Conservation (phyloP, 805 yeast genomes). For the Myxozyma geophila region DNA sequence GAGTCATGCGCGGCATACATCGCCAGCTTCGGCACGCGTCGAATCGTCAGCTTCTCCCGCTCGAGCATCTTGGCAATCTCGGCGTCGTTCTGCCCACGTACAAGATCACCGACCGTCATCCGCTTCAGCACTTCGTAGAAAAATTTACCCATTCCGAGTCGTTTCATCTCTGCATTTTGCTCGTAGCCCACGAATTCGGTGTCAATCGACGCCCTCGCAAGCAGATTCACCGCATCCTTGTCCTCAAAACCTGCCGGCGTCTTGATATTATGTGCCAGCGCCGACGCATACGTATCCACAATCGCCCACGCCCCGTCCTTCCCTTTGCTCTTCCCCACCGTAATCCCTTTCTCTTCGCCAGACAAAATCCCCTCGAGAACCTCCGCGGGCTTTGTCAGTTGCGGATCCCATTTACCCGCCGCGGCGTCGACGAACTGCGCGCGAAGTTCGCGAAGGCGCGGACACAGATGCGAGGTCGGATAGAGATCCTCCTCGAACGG, state of each 20-base stretch:
- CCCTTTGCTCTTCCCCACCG: conserved; percentile 10
- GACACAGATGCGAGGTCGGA: conserved; percentile 29
- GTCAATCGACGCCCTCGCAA: conserved; percentile 30
- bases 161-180: conserved; percentile 19
- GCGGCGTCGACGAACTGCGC: conserved; percentile 30
- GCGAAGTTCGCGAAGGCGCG: conserved; percentile 30
- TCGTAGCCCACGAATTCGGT: conserved; percentile 28
- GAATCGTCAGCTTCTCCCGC: background rate
- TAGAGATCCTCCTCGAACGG: conserved; percentile 37
- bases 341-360: conserved; percentile 16
- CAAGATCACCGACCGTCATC: conserved; percentile 30
- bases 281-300: conserved; percentile 33
- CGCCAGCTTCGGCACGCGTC: conserved; percentile 24
- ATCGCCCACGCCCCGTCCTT: conserved; percentile 33
- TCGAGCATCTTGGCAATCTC: conserved; percentile 23
- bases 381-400: conserved; percentile 20
- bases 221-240: conserved; percentile 15
- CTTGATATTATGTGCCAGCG: conserved; percentile 22
- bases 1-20: conserved; percentile 39
- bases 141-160: conserved; percentile 34
- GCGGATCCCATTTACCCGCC: conserved; percentile 34
- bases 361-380: conserved; percentile 19
- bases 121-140: conserved; percentile 30
- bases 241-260: conserved; percentile 26
- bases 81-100: conserved; percentile 12